Base-by-base conservation (phyloP, 108 stramenopile species). In the Cyclotella cryptica region DNA sequence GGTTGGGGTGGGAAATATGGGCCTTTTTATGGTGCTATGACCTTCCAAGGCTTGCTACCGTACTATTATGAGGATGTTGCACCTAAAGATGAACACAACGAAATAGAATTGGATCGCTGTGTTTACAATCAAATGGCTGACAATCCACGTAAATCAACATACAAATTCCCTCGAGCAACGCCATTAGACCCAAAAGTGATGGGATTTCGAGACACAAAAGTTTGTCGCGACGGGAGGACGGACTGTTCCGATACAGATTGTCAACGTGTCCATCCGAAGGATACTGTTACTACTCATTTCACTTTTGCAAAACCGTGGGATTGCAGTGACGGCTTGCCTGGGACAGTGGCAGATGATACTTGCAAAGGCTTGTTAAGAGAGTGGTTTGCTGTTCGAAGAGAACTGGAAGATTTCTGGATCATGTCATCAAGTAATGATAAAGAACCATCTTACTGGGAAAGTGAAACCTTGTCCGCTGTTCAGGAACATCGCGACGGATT, bases 1-100 rank as follows among this genome's bases (percentile, higher is more conserved):
- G 93, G 90, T 41, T 87, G 93, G 84, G 93, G 89, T 17, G 95
- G 92, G 3, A 79, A 60, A n/a, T 89, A 81, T 54, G 94, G 95
- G 35, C 93, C 92, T 2, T 93, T 86, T 59, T 91, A 88, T 53
- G 92, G 92, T 17, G 88, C 86, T 47, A 43, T 85, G 41, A 90
- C 90, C 0, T 90, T 93, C 9, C 90, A 90, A 49, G 93, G 92
- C 10, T 77, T 95, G 45, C 41, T 93, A 35, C 84, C 92, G 4
- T 92, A 93, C 62, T 95, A 87, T 63, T 93, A 89, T 57, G 70
- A 77, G 29, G 60, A 90, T 40, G 77, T 93, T 19, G 77, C 72
- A 14, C 58, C 75, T 6, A 24, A 54, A 35, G 65, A 66, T 0
- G 63, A 62, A 46, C 81, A 83, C 44, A 83, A 83, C 42, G 81